phyloP scores from a whole-genome alignment of 768 basidiomycete genomes.

The Lactarius trivialis region DNA sequence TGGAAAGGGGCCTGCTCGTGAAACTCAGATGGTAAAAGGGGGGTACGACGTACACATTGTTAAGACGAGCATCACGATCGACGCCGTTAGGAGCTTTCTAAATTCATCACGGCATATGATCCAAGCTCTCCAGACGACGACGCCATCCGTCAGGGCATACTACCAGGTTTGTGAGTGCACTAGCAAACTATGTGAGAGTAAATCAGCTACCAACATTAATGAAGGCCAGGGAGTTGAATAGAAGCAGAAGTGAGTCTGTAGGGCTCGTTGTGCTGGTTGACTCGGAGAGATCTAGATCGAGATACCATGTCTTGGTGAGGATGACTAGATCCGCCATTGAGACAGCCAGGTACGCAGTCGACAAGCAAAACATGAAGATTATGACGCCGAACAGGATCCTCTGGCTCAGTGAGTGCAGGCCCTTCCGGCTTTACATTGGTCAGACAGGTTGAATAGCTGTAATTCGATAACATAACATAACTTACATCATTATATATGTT shows the following conservation, averaged over 20 bases:
- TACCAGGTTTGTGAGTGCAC: not conserved
- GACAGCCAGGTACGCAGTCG: not conserved
- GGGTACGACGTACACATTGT: not conserved
- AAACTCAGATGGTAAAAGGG: too few relatives aligned
- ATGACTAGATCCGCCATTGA: not conserved
- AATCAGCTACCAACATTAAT: not conserved
- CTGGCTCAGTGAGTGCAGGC: not conserved
- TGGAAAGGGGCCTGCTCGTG: not conserved
- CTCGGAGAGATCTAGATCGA: not conserved
- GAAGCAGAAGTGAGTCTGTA: not conserved
- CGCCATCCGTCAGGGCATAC: not conserved
- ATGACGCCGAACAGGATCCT: not conserved
- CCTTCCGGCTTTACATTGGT: not conserved
- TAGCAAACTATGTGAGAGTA: not conserved
- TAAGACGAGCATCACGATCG: not conserved
- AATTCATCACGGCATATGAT: not conserved
- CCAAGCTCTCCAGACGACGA: constrained; percentile 1
- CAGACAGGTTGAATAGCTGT: not conserved
- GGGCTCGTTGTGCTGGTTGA: not conserved
- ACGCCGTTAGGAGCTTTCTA: not conserved
- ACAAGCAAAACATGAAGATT: constrained; percentile 2
- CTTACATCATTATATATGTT: not conserved
- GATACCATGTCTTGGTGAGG: not conserved
- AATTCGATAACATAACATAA: too few relatives aligned
- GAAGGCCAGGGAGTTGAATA: not conserved